Evolutionary conservation across 78 protist genomes (phyloP), one percentile per base, ranked within the genome.

Genomic region (Planoprotostelium fungivorum): DNA sequence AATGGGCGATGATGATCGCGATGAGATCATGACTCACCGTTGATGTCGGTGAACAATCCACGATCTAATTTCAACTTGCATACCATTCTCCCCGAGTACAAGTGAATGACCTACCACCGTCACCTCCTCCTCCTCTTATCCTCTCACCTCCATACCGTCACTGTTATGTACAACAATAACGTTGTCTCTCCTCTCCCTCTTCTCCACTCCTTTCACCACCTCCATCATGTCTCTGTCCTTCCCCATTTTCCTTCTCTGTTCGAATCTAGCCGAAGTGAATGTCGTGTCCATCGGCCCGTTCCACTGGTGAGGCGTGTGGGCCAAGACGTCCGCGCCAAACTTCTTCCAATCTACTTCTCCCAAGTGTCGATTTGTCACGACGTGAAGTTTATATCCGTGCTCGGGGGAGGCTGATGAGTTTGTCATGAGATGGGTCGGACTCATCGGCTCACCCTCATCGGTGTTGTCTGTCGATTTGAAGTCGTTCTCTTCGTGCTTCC

Each of bases 261-360:
- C 73, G 73, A 51, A 51, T 5, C 73, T 5, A 16, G 73, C 16
- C 73, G 73, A 5, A 51, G 16, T 51, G 73, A 51, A 51, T 25
- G 5, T 5, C 5, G 73, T 25, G 16, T 51, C 73, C 73, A 25
- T 16, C 16, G 5, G 73, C 16, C 73, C 16, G 5, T 5, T 25
- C 94, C 94, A 92, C 31, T 63, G 36, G 37, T 92, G 94, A 35
- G 94, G 94, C 9, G 88, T 35, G 35, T 87, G 34, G 1, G 63
- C 38, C 0, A 92, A 29, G 84, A 92, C 38, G 37, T 89, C 87
- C 28, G 89, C 88, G 39, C 84, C 87, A 34, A 87, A 92, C 0
- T 16, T 1, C 85, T 73, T 92, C 94, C 94, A 92, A 38, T 86
- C 83, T 34, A 92, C 94, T 87, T 92, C 94, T 25, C 94, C 94